Base-by-base conservation (phyloP, 331 rosid genomes). In the Phaseolus coccineus region DNA sequence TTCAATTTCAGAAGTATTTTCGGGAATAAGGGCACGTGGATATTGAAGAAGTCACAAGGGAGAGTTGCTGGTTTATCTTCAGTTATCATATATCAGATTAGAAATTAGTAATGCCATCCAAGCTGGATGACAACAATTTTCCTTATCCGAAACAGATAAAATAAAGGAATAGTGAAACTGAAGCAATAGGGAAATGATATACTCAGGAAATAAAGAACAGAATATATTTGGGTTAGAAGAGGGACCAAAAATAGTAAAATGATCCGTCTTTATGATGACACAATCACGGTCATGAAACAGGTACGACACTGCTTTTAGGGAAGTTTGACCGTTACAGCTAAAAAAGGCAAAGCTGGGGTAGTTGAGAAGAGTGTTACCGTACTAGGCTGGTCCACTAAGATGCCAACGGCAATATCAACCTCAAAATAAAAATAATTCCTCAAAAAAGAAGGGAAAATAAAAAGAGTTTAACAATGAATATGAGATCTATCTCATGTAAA, bases 131-230 rank as follows among this genome's bases (percentile, higher is more conserved):
- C 39, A 40, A 22, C 53, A 64, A 37, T 80, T 62, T 56, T 61
- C 46, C 2, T 80, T 62, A 64, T 61, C 46, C 2, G 58, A 76
- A 33, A 47, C 6, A 67, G 72, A 64, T 76, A 61, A 66, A 62
- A 76, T 42, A 76, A 76, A 62, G 81, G 52, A 62, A 57, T 15
- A 68, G 8, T 37, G 73, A 28, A 74, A 61, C 12, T 5, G 15
- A 84, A 84, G 75, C 39, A 74, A 84, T 42, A 61, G 59, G 62
- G 74, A 67, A 58, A 73, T 47, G 39, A 73, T 55, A 80, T 6
- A 51, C 66, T 53, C 7, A 28, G 25, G 28, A 63, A 80, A 76
- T 46, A 71, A 70, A 76, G 47, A 70, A 35, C 8, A 25, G 65
- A 37, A 71, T 64, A 47, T 44, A 42, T 51, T 37, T 42, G 74